Percentiles rank a stretch among this genome's conserved stretches.
These are phyloP conservation scores for Obba rivulosa DNA, from an alignment of 768 basidiomycete genomes.

Conservation along the genomic window DNA sequence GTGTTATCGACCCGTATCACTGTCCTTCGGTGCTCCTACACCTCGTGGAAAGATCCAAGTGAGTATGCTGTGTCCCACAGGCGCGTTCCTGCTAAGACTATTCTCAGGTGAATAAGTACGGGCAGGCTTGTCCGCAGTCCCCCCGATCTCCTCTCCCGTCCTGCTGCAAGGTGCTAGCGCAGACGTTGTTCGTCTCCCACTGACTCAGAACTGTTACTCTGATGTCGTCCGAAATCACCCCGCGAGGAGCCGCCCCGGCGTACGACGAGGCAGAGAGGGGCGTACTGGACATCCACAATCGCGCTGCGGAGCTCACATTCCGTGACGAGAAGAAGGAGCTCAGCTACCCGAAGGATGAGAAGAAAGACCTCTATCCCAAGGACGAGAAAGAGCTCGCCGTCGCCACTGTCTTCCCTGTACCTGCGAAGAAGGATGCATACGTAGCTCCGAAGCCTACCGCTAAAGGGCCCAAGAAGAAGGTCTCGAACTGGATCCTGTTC, in stretches of 20 bases:
- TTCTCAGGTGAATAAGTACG: background rate
- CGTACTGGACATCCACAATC: constrained; percentile 39
- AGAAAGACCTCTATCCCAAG: constrained; percentile 28
- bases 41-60: constrained; percentile 7
- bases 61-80: constrained; percentile 10
- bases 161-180: background rate
- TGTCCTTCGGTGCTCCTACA: constrained; percentile 7
- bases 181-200: constrained; percentile 1
- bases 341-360: constrained; percentile 31
- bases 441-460: constrained; percentile 31
- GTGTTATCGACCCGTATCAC: background rate
- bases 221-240: constrained; percentile 17
- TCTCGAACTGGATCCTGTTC: constrained; percentile 55
- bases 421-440: constrained; percentile 39
- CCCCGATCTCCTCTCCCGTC: constrained; percentile 12
- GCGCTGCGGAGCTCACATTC: constrained; percentile 15
- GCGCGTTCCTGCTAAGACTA: constrained; percentile 10
- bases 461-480: constrained; percentile 43
- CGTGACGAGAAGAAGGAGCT: constrained; percentile 32
- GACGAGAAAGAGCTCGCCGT: constrained; percentile 32
- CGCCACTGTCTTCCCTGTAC: constrained; percentile 24
- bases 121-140: background rate
- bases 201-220: constrained; percentile 4
- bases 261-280: constrained; percentile 58
- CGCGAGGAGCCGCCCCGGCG: constrained; percentile 30